Conservation (phyloP, 129 eudicot genomes). For the Pulicaria dysenterica region DNA sequence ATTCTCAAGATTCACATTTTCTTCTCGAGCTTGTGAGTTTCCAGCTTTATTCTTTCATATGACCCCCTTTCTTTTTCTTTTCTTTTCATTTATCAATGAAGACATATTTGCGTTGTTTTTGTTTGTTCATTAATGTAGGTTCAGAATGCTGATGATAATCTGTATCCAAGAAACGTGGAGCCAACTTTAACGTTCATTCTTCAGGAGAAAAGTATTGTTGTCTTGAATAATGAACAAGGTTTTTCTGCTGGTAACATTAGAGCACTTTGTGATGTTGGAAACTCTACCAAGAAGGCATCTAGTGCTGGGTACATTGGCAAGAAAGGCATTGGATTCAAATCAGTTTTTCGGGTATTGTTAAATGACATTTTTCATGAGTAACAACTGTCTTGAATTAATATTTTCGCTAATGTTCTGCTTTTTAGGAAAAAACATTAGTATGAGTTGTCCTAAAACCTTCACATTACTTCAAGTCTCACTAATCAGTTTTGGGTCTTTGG, state of each 20-base stretch:
- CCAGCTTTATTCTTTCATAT: background rate
- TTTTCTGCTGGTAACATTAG: constrained; percentile 76
- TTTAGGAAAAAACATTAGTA: no score
- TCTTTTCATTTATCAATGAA: background rate
- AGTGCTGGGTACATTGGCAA: constrained; percentile 92
- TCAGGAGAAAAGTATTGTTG: constrained; percentile 53
- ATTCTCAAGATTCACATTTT: constrained; percentile 95
- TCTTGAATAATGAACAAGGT: constrained; percentile 80
- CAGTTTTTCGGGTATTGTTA: constrained; percentile 84
- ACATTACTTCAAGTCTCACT: no score
- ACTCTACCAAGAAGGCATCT: constrained; percentile 78
- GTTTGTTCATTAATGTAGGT: constrained; percentile 41
- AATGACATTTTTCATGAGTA: background rate
- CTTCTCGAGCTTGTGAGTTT: constrained; percentile 80
- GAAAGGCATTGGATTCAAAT: constrained; percentile 98
- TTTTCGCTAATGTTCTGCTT: no score
- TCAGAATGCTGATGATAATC: constrained; percentile 96
- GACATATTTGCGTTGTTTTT: constrained; percentile 1
- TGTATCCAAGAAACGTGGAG: constrained; percentile 62
- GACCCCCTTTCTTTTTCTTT: background rate
- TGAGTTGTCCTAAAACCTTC: no score
- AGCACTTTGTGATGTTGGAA: constrained; percentile 98
- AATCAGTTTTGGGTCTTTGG: no score
- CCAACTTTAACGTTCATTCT: constrained; percentile 83
- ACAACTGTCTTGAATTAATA: no score